Conservation (phyloP, 495 filamentous ascomycete species). For the Penicillium cosmopolitanum region DNA sequence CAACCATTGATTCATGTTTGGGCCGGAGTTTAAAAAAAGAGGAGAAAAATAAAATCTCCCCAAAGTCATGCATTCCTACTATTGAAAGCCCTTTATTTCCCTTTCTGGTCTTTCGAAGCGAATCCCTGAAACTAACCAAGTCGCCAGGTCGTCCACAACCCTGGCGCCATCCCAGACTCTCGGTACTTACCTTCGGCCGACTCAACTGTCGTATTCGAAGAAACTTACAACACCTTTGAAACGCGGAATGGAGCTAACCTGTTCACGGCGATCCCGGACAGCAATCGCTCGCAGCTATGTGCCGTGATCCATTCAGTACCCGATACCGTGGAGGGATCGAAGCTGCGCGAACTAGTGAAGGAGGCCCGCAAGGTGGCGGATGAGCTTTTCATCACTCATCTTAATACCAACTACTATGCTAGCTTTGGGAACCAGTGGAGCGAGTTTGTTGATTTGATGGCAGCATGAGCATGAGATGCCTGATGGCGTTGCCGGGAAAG, state of each 20-base stretch:
- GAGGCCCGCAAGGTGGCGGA: constrained; percentile 40
- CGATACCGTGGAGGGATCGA: constrained; percentile 30
- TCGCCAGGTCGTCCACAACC: constrained; percentile 53
- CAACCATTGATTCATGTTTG: constrained; percentile 10
- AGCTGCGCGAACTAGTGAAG: constrained; percentile 40
- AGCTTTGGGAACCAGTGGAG: constrained; percentile 46
- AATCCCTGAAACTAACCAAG: constrained; percentile 20
- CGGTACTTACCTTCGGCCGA: constrained; percentile 46
- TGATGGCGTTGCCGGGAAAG: not conserved
- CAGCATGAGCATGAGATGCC: constrained; percentile 23
- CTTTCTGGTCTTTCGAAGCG: constrained; percentile 24
- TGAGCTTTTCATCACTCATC: constrained; percentile 50
- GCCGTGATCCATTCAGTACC: constrained; percentile 51
- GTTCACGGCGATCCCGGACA: constrained; percentile 39
- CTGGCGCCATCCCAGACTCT: constrained; percentile 49
- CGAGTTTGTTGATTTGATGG: constrained; percentile 48
- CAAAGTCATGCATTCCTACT: not conserved
- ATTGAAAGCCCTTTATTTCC: constrained; percentile 6
- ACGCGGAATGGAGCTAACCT: constrained; percentile 36
- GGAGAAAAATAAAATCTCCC: not conserved
- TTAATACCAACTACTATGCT: constrained; percentile 48
- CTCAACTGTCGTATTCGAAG: constrained; percentile 52
- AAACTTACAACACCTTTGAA: constrained; percentile 46
- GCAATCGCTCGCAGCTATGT: constrained; percentile 39
- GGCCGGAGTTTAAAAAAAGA: not conserved